phyloP scores from a whole-genome alignment of 495 filamentous ascomycete species.

The Corynascus novoguineensis region DNA sequence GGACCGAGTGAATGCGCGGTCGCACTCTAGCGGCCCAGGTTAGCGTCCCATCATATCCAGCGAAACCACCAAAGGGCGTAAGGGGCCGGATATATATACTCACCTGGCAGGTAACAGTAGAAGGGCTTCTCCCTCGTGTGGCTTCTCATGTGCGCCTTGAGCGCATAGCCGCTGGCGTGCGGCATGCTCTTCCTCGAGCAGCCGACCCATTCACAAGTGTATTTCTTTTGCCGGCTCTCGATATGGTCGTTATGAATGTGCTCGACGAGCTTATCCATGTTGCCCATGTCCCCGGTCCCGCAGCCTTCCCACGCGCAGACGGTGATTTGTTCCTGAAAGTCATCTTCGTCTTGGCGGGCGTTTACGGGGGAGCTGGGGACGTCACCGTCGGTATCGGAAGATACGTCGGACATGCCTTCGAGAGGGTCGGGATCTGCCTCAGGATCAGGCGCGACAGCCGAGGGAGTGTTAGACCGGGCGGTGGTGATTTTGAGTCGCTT shows the following conservation, averaged over 20 bases:
- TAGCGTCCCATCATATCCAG: background rate
- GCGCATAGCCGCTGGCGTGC: constrained; percentile 90
- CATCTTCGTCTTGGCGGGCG: constrained; percentile 66
- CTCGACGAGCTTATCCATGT: constrained; percentile 90
- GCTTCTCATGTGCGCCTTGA: constrained; percentile 94
- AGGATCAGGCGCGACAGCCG: constrained; percentile 40
- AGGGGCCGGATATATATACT: constrained; percentile 35
- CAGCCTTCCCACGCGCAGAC: constrained; percentile 88
- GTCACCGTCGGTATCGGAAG: constrained; percentile 80
- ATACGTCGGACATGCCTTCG: constrained; percentile 57
- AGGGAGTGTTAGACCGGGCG: constrained; percentile 41
- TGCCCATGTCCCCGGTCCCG: constrained; percentile 67
- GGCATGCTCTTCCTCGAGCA: constrained; percentile 80
- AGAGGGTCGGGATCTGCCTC: constrained; percentile 37
- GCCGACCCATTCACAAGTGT: constrained; percentile 91
- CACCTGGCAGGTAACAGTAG: constrained; percentile 90
- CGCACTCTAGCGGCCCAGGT: constrained; percentile 63
- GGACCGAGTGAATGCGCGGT: constrained; percentile 93
- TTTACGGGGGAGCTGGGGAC: constrained; percentile 65
- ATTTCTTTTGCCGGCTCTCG: constrained; percentile 63
- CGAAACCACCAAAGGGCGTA: background rate
- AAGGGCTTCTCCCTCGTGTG: constrained; percentile 98
- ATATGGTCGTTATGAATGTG: constrained; percentile 95
- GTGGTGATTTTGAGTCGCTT: constrained; percentile 47
- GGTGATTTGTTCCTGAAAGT: constrained; percentile 84